Evolutionary conservation across 2,329 filamentous ascomycete species (phyloP), one percentile per base, ranked within the genome.

Genomic region (Furcasterigmium furcatum): DNA sequence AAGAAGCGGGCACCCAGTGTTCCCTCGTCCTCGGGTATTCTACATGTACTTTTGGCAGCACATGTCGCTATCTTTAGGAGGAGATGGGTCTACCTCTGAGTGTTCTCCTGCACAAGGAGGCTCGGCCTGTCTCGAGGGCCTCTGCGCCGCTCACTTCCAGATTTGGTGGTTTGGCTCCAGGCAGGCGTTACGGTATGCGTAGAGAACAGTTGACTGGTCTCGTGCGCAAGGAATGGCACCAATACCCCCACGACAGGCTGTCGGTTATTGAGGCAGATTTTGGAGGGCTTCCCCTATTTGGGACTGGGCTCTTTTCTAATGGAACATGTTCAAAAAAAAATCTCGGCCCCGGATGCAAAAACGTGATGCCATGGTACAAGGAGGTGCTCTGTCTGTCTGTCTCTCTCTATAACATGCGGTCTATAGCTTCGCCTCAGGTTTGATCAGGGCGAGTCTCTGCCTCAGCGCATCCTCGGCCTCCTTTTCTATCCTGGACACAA

Each of bases 401-500:
- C 24, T 27, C 7, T 27, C 7, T 7, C 12, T 12, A 12, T 27
- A 27, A 27, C 24, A 27, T 7, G 7, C 12, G 9, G 12, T 56
- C 61, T 71, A 85, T 58, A 85, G 63, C 70, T 86, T 88, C 53
- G 80, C 74, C 48, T 74, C 64, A 5, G 77, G 68, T 43, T 70
- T 70, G 50, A 83, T 69, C 41, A 88, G 67, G 21, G 73, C 63
- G 43, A 77, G 70, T 49, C 78, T 80, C 58, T 82, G 79, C 58
- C 68, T 76, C 51, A 91, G 69, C 4, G 85, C 74, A 46, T 80
- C 74, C 61, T 86, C 77, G 1, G 88, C 88, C 64, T 92, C 88
- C 62, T 74, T 83, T 72, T 91, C 87, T 56, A 94, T 91, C 46
- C 88, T 79, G 55, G 73, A 73, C 9, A 91, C 70, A 21, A 94